Base-by-base conservation (phyloP, 2,329 filamentous ascomycete genomes). In the Penicillium crustosum region DNA sequence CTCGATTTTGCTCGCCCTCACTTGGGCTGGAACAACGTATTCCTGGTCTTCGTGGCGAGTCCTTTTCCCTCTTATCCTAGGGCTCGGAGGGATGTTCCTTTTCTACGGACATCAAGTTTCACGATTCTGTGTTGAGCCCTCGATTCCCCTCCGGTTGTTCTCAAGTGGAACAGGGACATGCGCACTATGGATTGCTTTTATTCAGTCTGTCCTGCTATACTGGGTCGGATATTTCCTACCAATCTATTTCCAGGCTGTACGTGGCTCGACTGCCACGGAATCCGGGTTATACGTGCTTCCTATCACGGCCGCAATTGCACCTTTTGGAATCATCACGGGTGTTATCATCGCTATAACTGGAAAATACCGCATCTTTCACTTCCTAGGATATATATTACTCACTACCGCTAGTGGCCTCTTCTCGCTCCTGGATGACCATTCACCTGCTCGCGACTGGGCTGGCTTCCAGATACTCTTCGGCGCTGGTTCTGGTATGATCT, bases 201-300 rank as follows among this genome's bases (percentile, higher is more conserved):
- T 68, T 2, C 61, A 65, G 8, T 51, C 48, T 4, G 42, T 68
- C 4, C 44, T 63, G 8, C 44, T 61, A 1, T 60, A 53, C 33
- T 66, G 60, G 55, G 31, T 60, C 4, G 49, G 50, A 19, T 66
- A 63, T 53, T 81, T 79, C 61, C 55, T 81, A 1, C 77, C 80
- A 0, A 62, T 81, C 8, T 82, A 79, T 61, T 80, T 81, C 63
- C 78, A 81, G 53, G 72, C 69, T 0, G 76, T 82, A 0, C 66
- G 68, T 6, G 49, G 66, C 1, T 68, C 71, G 5, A 66, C 69
- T 0, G 73, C 80, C 0, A 61, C 66, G 0, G 60, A 69, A 0
- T 70, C 75, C 3, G 70, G 74, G 1, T 60, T 75, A 2, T 53
- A 65, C 2, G 59, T 75, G 2, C 62, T 76, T 8, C 68, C 75